Conservation (phyloP, 169 alveolate species). For the Cryptosporidium tyzzeri region DNA sequence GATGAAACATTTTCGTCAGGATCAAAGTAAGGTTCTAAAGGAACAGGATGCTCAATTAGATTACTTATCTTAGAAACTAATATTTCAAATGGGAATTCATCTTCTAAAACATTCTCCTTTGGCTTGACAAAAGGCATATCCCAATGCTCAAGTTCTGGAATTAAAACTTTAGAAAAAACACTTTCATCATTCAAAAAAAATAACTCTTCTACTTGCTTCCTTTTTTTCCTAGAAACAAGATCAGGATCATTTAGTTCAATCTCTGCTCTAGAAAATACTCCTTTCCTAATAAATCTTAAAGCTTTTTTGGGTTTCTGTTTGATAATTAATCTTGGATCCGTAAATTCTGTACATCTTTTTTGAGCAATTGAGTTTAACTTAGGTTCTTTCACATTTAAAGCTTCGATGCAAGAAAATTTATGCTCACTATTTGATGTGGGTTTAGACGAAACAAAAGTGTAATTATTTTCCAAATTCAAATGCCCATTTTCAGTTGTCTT, state of each 20-base stretch:
- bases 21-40: constrained; percentile 83
- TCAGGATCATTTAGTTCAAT: constrained; percentile 20
- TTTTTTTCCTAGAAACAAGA: constrained; percentile 7
- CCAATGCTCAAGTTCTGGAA: constrained; percentile 69
- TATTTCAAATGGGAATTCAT: constrained; percentile 76
- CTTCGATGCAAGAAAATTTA: not conserved
- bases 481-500: not conserved
- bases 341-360: not conserved
- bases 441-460: not conserved
- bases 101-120: constrained; percentile 50
- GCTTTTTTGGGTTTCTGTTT: constrained; percentile 58
- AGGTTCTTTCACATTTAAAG: not conserved
- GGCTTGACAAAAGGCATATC: constrained; percentile 70
- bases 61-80: constrained; percentile 80
- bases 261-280: constrained; percentile 20
- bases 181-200: constrained; percentile 38
- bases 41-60: constrained; percentile 89
- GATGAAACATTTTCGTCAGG: constrained; percentile 76
- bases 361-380: not conserved
- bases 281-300: constrained; percentile 40
- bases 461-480: not conserved
- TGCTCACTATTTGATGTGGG: not conserved
- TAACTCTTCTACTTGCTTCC: constrained; percentile 16
- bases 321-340: constrained; percentile 31
- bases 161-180: constrained; percentile 30